Evolutionary conservation across 768 basidiomycete genomes (phyloP).

Genomic region (Lepiota venenata): DNA sequence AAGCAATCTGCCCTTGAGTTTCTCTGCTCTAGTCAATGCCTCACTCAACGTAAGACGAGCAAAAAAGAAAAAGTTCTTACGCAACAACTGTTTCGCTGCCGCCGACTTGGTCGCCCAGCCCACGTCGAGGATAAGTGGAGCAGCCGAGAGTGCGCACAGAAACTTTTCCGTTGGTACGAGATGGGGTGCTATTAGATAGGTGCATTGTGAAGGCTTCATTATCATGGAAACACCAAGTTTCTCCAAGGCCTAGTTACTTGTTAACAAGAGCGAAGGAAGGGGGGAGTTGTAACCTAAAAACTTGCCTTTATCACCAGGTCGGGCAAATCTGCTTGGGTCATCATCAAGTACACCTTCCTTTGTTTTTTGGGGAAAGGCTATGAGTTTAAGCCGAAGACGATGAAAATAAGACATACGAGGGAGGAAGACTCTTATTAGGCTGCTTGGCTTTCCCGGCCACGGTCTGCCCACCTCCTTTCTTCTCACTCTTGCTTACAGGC

Average conservation of each 20-base stretch:
- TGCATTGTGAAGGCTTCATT: slow-evolving; percentile 62
- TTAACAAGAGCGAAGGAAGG: not conserved
- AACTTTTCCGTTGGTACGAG: slow-evolving; percentile 88
- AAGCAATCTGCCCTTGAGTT: slow-evolving; percentile 52
- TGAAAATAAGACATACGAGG: not conserved
- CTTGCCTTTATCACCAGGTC: slow-evolving; percentile 62
- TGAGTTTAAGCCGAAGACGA: not conserved
- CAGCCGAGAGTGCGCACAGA: slow-evolving; percentile 66
- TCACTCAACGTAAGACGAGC: slow-evolving; percentile 38
- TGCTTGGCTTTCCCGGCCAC: slow-evolving; percentile 6
- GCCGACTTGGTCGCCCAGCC: slow-evolving; percentile 68
- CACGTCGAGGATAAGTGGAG: slow-evolving; percentile 58
- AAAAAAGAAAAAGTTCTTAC: slow-evolving; percentile 38
- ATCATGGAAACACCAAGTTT: slow-evolving; percentile 68
- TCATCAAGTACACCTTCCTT: slow-evolving; percentile 50
- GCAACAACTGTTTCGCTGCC: slow-evolving; percentile 52
- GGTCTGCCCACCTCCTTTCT: slow-evolving; percentile 12
- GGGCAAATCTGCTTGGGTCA: slow-evolving; percentile 59
- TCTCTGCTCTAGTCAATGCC: slow-evolving; percentile 56
- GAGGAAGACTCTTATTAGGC: not conserved
- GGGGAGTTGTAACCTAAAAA: slow-evolving; percentile 4
- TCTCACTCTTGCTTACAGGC: slow-evolving; percentile 10
- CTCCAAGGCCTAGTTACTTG: slow-evolving; percentile 44
- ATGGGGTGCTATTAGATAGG: slow-evolving; percentile 68
- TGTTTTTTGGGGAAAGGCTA: slow-evolving; percentile 3